phyloP scores from a whole-genome alignment of 208 protist genomes.

The Acanthamoeba quina region DNA sequence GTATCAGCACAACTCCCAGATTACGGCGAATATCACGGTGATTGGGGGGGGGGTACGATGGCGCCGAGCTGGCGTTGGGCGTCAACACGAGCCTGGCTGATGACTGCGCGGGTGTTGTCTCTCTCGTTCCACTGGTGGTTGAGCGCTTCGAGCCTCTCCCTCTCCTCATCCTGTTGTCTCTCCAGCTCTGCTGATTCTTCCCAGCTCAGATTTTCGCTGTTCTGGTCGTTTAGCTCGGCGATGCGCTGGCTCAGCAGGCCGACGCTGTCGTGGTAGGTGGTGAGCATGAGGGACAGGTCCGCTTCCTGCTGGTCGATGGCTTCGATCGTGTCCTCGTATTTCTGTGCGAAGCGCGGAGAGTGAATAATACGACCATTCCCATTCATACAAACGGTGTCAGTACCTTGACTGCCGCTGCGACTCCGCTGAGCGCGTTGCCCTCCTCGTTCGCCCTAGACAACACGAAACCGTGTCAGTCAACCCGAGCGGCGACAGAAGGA shows the following conservation, averaged over 20 bases:
- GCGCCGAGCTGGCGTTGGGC: not conserved
- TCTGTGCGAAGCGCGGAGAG: not conserved
- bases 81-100: not conserved
- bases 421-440: not conserved
- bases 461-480: too few relatives aligned
- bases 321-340: not conserved
- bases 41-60: not conserved
- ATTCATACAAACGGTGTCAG: too few relatives aligned
- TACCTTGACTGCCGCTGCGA: not conserved
- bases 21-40: not conserved
- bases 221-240: slow-evolving; percentile 12
- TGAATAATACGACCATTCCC: too few relatives aligned
- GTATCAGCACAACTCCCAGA: not conserved
- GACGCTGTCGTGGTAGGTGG: slow-evolving; percentile 35
- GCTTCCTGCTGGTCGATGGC: not conserved
- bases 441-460: not conserved
- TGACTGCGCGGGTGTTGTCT: not conserved
- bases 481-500: not conserved
- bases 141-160: not conserved
- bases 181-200: slow-evolving; percentile 28
- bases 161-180: slow-evolving; percentile 25
- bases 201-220: slow-evolving; percentile 51
- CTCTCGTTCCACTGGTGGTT: slow-evolving; percentile 21
- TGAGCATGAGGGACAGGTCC: not conserved
- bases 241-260: slow-evolving; percentile 16